These are phyloP conservation scores for Suhomyces bolitotheri DNA, from an alignment of 1,139 yeast species.

Conservation along the genomic window DNA sequence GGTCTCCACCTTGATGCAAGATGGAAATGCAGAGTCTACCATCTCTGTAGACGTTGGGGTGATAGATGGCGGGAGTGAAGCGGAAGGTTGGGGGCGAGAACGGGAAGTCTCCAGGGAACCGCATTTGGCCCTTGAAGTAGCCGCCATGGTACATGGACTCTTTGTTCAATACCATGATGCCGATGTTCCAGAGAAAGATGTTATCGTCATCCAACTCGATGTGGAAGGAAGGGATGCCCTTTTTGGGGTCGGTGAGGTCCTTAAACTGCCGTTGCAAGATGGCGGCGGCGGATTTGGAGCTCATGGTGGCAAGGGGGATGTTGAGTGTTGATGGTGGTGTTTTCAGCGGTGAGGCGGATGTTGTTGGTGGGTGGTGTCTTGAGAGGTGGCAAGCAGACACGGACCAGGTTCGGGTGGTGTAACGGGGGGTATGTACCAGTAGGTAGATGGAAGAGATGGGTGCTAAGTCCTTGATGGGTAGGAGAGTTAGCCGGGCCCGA, in stretches of 20 bases:
- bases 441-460: not conserved
- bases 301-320: slow-evolving; percentile 33
- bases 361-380: not conserved
- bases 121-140: slow-evolving; percentile 92
- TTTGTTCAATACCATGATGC: slow-evolving; percentile 86
- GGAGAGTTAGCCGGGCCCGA: not conserved
- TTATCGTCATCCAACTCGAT: slow-evolving; percentile 86
- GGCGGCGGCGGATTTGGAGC: slow-evolving; percentile 64
- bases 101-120: slow-evolving; percentile 89
- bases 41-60: slow-evolving; percentile 92
- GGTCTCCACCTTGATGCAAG: slow-evolving; percentile 86
- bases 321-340: not conserved
- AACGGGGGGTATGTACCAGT: too few species aligned
- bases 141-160: slow-evolving; percentile 95
- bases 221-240: slow-evolving; percentile 88
- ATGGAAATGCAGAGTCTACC: slow-evolving; percentile 92
- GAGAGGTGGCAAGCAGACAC: too few species aligned
- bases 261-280: slow-evolving; percentile 89
- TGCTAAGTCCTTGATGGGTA: not conserved
- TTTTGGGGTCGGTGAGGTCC: slow-evolving; percentile 90
- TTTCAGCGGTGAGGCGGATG: not conserved
- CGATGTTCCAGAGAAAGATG: slow-evolving; percentile 89
- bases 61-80: slow-evolving; percentile 93
- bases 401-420: too few species aligned
- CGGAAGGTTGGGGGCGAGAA: slow-evolving; percentile 88